Evolutionary conservation across 805 yeast genomes (phyloP).

Genomic region (Candida silvicultrix): DNA sequence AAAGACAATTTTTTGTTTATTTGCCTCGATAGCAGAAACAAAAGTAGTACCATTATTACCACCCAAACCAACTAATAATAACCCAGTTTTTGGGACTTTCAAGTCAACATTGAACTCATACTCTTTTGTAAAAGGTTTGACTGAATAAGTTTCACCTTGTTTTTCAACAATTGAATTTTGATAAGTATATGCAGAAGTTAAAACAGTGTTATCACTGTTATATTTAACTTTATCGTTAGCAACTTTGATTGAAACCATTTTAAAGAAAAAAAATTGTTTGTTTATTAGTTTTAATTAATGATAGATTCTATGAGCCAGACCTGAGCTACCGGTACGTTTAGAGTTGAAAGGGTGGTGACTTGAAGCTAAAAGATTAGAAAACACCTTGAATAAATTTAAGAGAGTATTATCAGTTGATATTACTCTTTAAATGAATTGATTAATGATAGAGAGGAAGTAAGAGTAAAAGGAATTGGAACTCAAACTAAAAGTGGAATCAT

Average conservation of each 20-base stretch:
- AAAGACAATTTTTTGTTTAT: constrained; percentile 71
- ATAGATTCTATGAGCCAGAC: constrained; percentile 14
- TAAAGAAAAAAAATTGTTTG: constrained; percentile 1
- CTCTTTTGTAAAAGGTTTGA: constrained; percentile 65
- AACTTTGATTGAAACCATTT: constrained; percentile 37
- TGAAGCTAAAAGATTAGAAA: constrained; percentile 20
- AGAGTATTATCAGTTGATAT: not conserved
- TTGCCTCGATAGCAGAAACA: constrained; percentile 79
- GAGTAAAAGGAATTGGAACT: not conserved
- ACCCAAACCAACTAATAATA: constrained; percentile 89
- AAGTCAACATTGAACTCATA: constrained; percentile 85
- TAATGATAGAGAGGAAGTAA: not conserved
- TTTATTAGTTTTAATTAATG: constrained; percentile 9
- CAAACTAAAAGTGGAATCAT: not conserved
- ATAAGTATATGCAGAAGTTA: constrained; percentile 54
- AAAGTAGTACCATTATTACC: constrained; percentile 96
- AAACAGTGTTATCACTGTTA: constrained; percentile 37
- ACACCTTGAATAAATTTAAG: constrained; percentile 14
- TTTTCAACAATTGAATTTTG: constrained; percentile 66
- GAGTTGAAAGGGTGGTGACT: constrained; percentile 24
- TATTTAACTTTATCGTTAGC: constrained; percentile 45
- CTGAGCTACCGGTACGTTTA: constrained; percentile 21
- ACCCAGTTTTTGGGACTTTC: constrained; percentile 77
- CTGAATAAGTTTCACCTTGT: constrained; percentile 42
- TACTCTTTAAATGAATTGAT: not conserved